A percentile compares a stretch with the other conserved stretches of the same genome.
Conservation (phyloP, 106 monocot species). For the Platanthera guangdongensis region DNA sequence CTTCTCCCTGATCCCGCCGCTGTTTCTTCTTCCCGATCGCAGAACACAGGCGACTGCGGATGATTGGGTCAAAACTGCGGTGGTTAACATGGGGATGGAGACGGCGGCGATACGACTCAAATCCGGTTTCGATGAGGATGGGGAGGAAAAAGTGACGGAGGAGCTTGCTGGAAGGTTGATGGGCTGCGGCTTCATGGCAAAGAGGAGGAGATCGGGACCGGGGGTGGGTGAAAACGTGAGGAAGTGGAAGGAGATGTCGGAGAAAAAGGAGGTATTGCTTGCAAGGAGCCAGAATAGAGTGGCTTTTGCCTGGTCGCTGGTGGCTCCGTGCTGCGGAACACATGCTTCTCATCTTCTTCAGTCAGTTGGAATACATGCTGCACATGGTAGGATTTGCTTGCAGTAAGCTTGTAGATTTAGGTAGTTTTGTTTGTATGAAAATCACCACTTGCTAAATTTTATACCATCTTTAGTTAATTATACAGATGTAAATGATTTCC, state of each 20-base stretch:
- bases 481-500: not conserved
- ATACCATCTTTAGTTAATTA: conserved; percentile 1
- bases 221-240: conserved; percentile 75
- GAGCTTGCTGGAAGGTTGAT: conserved; percentile 69
- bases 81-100: conserved; percentile 75
- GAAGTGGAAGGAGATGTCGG: conserved; percentile 81
- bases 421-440: not conserved
- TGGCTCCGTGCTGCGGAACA: conserved; percentile 90
- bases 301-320: conserved; percentile 90
- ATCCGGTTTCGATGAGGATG: conserved; percentile 13
- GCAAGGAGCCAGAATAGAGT: conserved; percentile 57
- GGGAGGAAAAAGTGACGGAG: conserved; percentile 33
- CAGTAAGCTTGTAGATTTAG: not conserved
- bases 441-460: not conserved
- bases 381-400: conserved; percentile 50
- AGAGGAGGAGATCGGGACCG: conserved; percentile 33
- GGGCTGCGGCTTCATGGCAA: conserved; percentile 75
- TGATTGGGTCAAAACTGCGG: conserved; percentile 68
- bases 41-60: too few species aligned
- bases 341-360: conserved; percentile 83
- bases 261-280: conserved; percentile 67
- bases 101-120: conserved; percentile 67
- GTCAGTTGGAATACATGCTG: conserved; percentile 71
- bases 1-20: too few species aligned
- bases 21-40: too few species aligned